Evolutionary conservation across 1,284 basidiomycete species (phyloP), one percentile per base, ranked within the genome.

Genomic region (Ceratobasidium papillatum): DNA sequence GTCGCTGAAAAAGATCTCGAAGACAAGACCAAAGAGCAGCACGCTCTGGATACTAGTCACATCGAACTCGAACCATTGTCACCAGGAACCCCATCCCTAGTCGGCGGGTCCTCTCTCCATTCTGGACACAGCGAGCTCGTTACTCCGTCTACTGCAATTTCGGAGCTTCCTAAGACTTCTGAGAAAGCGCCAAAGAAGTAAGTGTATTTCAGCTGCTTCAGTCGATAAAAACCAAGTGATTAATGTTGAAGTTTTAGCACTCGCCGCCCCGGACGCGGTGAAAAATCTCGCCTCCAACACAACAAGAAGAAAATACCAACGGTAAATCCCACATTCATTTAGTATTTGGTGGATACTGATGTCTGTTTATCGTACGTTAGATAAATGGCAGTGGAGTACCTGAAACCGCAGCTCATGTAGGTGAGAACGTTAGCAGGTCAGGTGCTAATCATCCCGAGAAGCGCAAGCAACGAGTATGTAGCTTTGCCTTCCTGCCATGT

Each of bases 241-340:
- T 19, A 14, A 7, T 19, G 2, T 43, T 43, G 36, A 8, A 19
- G 11, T 52, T 52, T n/a, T 27, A 61, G 58, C 12, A 61, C 58
- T 34, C 58, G 58, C 22, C 58, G 58, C n/a, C 9, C 7, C 11
- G 22, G 9, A n/a, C 58, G 58, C 11, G 58, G 58, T 22, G 17
- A 1, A 12, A 4, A 36, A 3, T 61, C 58, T 9, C 58, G 58
- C n/a, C n/a, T n/a, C n/a, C n/a, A n/a, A n/a, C n/a, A n/a, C n/a
- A n/a, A n/a, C n/a, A n/a, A 61, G 36, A 43, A 61, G 22, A 61
- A 61, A 43, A 61, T 59, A 36, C 36, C 32, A 34, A n/a, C 27
- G 1, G 58, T 61, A 61, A 43, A 36, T 34, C 32, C 32, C 32
- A 17, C 11, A 4, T n/a, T 12, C 17, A 9, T 22, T 38, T 25